Base-by-base conservation (phyloP, 208 protist genomes). In the Trypanosoma avium region DNA sequence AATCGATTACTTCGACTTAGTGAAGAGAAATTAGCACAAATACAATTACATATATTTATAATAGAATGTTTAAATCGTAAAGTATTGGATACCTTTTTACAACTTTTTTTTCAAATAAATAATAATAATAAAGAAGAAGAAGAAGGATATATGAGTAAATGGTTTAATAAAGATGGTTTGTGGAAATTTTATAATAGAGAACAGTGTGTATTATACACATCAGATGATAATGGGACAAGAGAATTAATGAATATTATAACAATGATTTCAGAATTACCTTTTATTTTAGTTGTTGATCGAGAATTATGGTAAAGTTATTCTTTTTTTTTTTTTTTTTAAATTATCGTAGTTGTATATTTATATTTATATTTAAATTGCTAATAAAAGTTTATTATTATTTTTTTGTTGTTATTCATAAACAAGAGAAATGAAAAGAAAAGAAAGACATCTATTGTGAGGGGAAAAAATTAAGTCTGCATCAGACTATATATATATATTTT, bases 1-100 rank as follows among this genome's bases (percentile, higher is more conserved):
- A 27, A 24, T 0, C 26, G 12, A 19, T 63, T 82, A 45, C 56
- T n/a, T 12, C 38, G 47, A 0, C 55, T 82, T 17, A 72, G 61
- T 12, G 73, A 78, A 61, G 61, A 73, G 17, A 55, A 76, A 55
- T 63, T 82, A 21, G 55, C 67, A 13, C 38, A 59, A 1, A 40
- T 81, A 45, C 73, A 69, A 10, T 43, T 79, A 49, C 70, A 73
- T 12, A 67, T 90, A 29, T 82, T 86, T 38, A 57, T 90, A 36
- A 62, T 71, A 0, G 75, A 79, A 57, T 81, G 74, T 46, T 32
- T 90, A 30, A 86, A 78, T 38, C 75, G 75, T 9, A 62, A 60
- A n/a, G 59, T 70, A 45, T 71, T 85, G n/a, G 70, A 56, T 26
- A 64, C 36, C 2, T 59, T 81, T n/a, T 10, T 85, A 19, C 43